phyloP scores from a whole-genome alignment of 768 basidiomycete genomes.

The Mycena vitilis region DNA sequence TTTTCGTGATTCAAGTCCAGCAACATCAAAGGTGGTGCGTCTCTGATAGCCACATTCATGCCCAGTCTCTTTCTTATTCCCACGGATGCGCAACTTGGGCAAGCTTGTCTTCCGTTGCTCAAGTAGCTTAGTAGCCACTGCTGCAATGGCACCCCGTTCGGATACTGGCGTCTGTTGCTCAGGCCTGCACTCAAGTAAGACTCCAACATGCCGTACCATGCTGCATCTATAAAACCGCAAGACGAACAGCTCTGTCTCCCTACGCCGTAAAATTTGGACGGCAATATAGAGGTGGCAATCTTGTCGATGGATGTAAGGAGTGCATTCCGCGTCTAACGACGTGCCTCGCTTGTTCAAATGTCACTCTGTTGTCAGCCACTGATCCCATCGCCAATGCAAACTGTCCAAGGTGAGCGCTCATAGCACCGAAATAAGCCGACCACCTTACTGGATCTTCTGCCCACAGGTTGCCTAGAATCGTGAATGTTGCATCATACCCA shows the following conservation, averaged over 20 bases:
- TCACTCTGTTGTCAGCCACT: not conserved
- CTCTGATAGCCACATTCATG: not conserved
- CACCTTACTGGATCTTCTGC: not conserved
- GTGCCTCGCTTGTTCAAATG: not conserved
- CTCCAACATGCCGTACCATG: not conserved
- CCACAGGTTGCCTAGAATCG: not conserved
- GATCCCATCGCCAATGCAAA: not conserved
- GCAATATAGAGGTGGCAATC: not conserved
- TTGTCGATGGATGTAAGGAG: not conserved
- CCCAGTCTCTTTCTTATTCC: not conserved
- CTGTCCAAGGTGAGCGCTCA: not conserved
- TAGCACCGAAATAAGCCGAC: not conserved
- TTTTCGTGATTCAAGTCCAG: not conserved
- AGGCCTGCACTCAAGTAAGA: not conserved
- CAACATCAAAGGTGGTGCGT: not conserved
- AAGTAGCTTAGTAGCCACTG: not conserved
- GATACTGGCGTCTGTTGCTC: not conserved
- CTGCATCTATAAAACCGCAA: not conserved
- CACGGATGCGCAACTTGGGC: not conserved
- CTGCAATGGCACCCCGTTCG: not conserved
- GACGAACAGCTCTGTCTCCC: not conserved
- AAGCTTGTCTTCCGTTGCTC: not conserved
- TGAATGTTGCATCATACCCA: constrained; percentile 1
- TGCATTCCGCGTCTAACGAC: not conserved
- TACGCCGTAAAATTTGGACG: not conserved